Evolutionary conservation across 208 protist species (phyloP).

Genomic region (Crithidia fasciculata): DNA sequence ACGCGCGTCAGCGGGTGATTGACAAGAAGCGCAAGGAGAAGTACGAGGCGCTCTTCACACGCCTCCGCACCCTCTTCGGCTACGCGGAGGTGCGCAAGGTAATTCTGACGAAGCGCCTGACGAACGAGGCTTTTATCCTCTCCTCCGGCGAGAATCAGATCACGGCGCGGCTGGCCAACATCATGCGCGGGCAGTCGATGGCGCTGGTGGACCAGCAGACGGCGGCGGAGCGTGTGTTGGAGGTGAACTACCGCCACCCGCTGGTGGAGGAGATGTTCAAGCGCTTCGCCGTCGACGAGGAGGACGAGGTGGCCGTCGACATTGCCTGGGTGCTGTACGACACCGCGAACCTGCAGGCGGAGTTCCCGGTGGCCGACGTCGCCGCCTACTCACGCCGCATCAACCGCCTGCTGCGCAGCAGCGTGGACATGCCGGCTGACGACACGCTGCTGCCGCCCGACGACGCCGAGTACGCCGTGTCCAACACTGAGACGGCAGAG

Average conservation of each 20-base stretch:
- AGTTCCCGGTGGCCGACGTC: conserved; percentile 92
- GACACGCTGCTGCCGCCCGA: conserved; percentile 74
- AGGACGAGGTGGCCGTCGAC: conserved; percentile 90
- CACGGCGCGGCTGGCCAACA: conserved; percentile 97
- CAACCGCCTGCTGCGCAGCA: conserved; percentile 85
- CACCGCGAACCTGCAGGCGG: conserved; percentile 92
- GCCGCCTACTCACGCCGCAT: conserved; percentile 85
- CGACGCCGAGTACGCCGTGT: conserved; percentile 75
- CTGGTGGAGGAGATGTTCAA: conserved; percentile 94
- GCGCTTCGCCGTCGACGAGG: conserved; percentile 78
- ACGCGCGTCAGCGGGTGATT: conserved; percentile 88
- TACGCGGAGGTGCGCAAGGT: conserved; percentile 87
- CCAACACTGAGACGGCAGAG: conserved; percentile 34
- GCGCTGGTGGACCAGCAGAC: conserved; percentile 41
- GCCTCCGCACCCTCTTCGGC: conserved; percentile 82
- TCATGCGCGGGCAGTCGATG: conserved; percentile 96
- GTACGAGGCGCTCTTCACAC: conserved; percentile 86
- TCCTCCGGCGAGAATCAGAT: conserved; percentile 94
- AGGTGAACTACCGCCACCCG: conserved; percentile 98
- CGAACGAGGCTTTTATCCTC: conserved; percentile 94
- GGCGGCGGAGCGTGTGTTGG: conserved; percentile 92
- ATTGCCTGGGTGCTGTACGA: conserved; percentile 96
- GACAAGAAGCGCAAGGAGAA: conserved; percentile 92
- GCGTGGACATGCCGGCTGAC: conserved; percentile 80
- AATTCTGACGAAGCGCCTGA: conserved; percentile 92